phyloP scores from a whole-genome alignment of 202 grass and related monocot genomes.

The Zoysia matrella region DNA sequence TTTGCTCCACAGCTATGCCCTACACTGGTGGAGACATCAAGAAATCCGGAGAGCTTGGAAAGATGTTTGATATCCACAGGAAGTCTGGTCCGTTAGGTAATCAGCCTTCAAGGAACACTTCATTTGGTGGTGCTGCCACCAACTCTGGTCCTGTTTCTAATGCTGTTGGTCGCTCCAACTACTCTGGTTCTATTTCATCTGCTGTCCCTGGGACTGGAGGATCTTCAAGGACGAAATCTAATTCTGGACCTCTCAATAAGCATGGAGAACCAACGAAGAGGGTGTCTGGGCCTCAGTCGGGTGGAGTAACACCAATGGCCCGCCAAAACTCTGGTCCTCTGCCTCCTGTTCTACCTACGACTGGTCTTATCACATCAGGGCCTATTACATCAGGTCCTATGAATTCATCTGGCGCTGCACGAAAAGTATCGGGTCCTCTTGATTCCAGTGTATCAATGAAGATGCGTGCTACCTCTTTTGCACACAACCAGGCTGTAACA shows the following conservation, averaged over 20 bases:
- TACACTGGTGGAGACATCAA: constrained; percentile 94
- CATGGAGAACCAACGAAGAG: constrained; percentile 81
- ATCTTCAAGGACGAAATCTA: constrained; percentile 69
- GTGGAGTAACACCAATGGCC: constrained; percentile 82
- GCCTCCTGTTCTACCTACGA: constrained; percentile 80
- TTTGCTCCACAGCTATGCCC: constrained; percentile 85
- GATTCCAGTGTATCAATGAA: constrained; percentile 77
- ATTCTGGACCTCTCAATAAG: constrained; percentile 86
- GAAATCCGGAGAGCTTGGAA: constrained; percentile 95
- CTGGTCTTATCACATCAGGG: constrained; percentile 89
- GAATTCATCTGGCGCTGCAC: constrained; percentile 64
- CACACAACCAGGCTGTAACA: constrained; percentile 86
- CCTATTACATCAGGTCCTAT: constrained; percentile 90
- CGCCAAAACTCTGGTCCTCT: constrained; percentile 89
- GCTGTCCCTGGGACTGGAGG: constrained; percentile 58
- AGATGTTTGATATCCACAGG: constrained; percentile 91
- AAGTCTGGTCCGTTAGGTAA: constrained; percentile 86
- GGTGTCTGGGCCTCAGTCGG: constrained; percentile 83
- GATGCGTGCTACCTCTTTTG: constrained; percentile 59
- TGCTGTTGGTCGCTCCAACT: constrained; percentile 61
- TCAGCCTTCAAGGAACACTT: constrained; percentile 61
- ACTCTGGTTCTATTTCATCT: constrained; percentile 79
- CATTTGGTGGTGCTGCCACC: constrained; percentile 47
- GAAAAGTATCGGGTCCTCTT: constrained; percentile 80
- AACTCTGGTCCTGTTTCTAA: constrained; percentile 77